Evolutionary conservation across 257 asterid species (phyloP).

Genomic region (Ophiorrhiza pumila): DNA sequence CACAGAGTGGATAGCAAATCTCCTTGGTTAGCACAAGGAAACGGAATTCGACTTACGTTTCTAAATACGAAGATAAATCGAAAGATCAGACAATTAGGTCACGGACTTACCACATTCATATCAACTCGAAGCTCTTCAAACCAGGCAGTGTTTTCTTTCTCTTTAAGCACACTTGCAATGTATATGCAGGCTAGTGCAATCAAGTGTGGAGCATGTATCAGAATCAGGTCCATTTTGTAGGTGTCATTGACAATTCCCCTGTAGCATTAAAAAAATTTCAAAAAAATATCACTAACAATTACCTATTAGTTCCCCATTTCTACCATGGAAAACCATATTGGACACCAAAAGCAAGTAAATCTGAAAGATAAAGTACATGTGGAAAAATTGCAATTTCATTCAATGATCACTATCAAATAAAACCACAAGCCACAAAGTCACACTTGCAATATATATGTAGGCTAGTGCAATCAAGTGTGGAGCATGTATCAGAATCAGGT

Average conservation of each 20-base stretch:
- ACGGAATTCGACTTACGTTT: neutral
- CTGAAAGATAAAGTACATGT: neutral
- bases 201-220: slow-evolving; percentile 85
- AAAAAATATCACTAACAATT: slow-evolving; percentile 12
- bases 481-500: slow-evolving; percentile 81
- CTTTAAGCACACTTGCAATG: slow-evolving; percentile 80
- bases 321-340: neutral
- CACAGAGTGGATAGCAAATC: neutral
- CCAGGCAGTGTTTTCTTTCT: slow-evolving; percentile 92
- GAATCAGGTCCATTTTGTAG: slow-evolving; percentile 92
- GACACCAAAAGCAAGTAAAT: neutral
- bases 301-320: neutral
- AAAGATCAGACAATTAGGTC: neutral
- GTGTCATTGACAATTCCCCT: slow-evolving; percentile 96
- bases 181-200: slow-evolving; percentile 84
- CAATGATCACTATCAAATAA: neutral
- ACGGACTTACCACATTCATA: slow-evolving; percentile 74
- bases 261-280: slow-evolving; percentile 19
- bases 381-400: slow-evolving; percentile 1
- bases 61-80: neutral
- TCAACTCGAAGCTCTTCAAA: slow-evolving; percentile 98
- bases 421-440: slow-evolving; percentile 7
- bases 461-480: slow-evolving; percentile 90
- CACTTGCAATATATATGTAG: slow-evolving; percentile 82
- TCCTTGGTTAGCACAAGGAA: neutral